Evolutionary conservation across 495 filamentous ascomycete genomes (phyloP).

Genomic region (Neurospora tetrasperma): DNA sequence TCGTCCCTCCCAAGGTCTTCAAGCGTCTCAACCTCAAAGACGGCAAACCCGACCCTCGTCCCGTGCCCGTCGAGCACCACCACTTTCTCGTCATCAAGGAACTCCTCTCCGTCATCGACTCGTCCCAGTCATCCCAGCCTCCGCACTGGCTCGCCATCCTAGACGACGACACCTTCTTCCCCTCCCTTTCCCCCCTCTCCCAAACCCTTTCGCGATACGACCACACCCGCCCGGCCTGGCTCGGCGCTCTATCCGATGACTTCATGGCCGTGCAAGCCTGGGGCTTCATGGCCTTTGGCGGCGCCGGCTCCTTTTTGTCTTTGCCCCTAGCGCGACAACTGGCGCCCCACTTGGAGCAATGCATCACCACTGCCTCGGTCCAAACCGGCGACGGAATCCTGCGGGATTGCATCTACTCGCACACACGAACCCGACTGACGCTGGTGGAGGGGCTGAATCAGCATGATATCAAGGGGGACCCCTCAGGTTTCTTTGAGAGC

Average conservation of each 20-base stretch:
- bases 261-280: constrained; percentile 47
- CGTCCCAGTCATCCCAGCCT: constrained; percentile 27
- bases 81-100: constrained; percentile 54
- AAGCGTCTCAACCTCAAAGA: constrained; percentile 19
- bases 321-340: constrained; percentile 47
- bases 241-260: constrained; percentile 56
- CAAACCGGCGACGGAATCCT: constrained; percentile 51
- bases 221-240: constrained; percentile 41
- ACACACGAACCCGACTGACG: constrained; percentile 45
- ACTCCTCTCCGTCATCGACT: constrained; percentile 33
- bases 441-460: constrained; percentile 50
- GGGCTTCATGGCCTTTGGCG: constrained; percentile 59
- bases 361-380: constrained; percentile 40
- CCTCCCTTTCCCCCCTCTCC: constrained; percentile 48
- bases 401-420: constrained; percentile 49
- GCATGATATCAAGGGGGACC: constrained; percentile 51
- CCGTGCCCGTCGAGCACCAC: constrained; percentile 39
- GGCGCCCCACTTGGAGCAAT: constrained; percentile 42
- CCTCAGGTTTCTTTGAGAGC: constrained; percentile 54
- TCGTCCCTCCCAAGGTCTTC: constrained; percentile 34
- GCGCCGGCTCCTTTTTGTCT: constrained; percentile 58
- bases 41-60: not conserved
- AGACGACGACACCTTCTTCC: constrained; percentile 69
- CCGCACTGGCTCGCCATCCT: constrained; percentile 54
- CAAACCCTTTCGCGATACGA: constrained; percentile 37